phyloP scores from a whole-genome alignment of 2,329 filamentous ascomycete species.

The Penicillium sp. region DNA sequence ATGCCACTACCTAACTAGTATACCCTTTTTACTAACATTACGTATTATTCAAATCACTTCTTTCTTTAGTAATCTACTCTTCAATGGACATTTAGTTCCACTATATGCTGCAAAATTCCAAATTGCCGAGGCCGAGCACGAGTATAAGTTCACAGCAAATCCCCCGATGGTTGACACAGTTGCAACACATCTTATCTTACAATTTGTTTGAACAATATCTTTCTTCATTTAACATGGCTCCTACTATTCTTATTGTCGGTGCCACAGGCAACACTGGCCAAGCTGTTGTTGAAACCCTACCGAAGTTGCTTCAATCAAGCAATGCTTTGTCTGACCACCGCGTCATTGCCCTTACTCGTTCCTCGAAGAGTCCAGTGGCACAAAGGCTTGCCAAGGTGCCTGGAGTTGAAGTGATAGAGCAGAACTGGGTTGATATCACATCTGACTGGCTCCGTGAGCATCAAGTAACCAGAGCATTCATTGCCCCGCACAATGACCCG shows the following conservation, averaged over 20 bases:
- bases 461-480: conserved; percentile 40
- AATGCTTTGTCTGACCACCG: conserved; percentile 18
- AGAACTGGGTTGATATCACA: conserved; percentile 42
- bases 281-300: conserved; percentile 29
- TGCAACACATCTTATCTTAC: not conserved
- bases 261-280: conserved; percentile 44
- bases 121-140: not conserved
- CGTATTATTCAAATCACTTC: no score
- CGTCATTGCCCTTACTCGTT: conserved; percentile 37
- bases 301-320: conserved; percentile 23
- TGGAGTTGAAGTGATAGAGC: conserved; percentile 36
- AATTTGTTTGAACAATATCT: not conserved
- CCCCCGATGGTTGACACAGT: not conserved
- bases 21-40: not conserved
- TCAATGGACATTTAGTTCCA: no score
- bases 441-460: conserved; percentile 44
- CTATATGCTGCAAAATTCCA: not conserved
- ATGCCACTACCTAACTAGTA: not conserved
- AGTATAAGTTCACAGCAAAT: not conserved
- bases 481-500: conserved; percentile 42
- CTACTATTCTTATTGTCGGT: conserved; percentile 39
- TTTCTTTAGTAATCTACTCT: no score
- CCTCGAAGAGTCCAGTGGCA: conserved; percentile 20
- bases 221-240: conserved; percentile 29
- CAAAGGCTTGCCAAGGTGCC: conserved; percentile 34